Percentiles rank a stretch among this genome's conserved stretches.
Conservation (phyloP, 2,329 filamentous ascomycete species). For the Trichoderma brevicompactum region DNA sequence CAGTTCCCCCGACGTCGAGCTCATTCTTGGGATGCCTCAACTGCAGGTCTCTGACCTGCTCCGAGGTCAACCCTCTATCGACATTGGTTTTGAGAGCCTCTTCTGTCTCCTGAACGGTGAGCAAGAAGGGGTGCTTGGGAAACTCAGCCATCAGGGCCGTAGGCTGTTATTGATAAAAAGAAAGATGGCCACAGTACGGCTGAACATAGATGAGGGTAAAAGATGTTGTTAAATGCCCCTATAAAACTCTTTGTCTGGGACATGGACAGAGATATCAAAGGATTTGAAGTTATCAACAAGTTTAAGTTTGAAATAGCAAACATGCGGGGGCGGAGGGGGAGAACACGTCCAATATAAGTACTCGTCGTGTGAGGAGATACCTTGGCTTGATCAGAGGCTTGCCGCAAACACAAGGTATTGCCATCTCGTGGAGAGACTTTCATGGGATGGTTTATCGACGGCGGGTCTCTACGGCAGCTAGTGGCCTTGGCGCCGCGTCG, state of each 20-base stretch:
- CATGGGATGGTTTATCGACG: neutral
- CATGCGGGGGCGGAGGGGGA: conserved; percentile 3
- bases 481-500: conserved; percentile 10
- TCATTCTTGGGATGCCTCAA: conserved; percentile 69
- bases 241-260: neutral
- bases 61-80: conserved; percentile 67
- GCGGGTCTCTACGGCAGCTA: conserved; percentile 15
- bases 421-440: neutral
- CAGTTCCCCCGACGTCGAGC: conserved; percentile 68
- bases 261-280: neutral
- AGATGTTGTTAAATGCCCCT: neutral
- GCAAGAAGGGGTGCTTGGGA: conserved; percentile 62
- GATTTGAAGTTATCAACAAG: neutral
- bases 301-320: neutral
- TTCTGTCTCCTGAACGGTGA: conserved; percentile 65
- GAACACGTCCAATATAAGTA: conserved; percentile 20
- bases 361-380: neutral
- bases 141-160: conserved; percentile 45
- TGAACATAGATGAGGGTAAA: neutral
- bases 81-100: conserved; percentile 64
- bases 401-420: neutral
- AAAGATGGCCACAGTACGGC: neutral
- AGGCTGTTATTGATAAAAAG: neutral
- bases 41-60: conserved; percentile 63
- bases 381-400: neutral